Conservation (phyloP, 345 rosid species). For the Eucalyptus viminalis region DNA sequence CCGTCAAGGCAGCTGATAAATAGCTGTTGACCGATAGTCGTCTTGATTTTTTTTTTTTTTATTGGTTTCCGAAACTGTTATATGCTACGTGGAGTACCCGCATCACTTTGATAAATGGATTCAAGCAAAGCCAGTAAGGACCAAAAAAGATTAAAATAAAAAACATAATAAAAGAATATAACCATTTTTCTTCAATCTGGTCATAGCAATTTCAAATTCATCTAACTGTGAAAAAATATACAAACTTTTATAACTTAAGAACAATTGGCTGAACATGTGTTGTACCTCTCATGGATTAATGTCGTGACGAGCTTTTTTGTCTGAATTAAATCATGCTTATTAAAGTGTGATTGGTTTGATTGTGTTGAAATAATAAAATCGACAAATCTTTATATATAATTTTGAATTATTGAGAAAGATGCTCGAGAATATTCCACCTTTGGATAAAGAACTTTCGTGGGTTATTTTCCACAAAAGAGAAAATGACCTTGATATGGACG, state of each 20-base stretch:
- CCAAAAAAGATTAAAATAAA: fast-evolving
- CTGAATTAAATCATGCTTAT: not conserved
- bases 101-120: not conserved
- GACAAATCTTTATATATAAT: fast-evolving
- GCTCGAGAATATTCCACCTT: not conserved
- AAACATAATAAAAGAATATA: not conserved
- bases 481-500: not conserved
- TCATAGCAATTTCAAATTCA: not conserved
- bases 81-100: not conserved
- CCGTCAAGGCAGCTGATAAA: not conserved
- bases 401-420: not conserved
- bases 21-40: not conserved
- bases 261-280: not conserved
- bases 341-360: not conserved
- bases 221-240: not conserved
- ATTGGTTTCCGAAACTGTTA: not conserved
- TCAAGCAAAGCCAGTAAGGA: not conserved
- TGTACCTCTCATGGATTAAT: not conserved
- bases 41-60: not conserved
- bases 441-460: not conserved
- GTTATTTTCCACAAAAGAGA: not conserved
- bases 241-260: not conserved
- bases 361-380: not conserved
- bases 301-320: fast-evolving
- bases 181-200: not conserved